Percentiles rank a stretch among this genome's conserved stretches.
These are phyloP conservation scores for Thermochaetoides thermophila DNA, from an alignment of 495 filamentous ascomycete genomes.

Conservation along the genomic window DNA sequence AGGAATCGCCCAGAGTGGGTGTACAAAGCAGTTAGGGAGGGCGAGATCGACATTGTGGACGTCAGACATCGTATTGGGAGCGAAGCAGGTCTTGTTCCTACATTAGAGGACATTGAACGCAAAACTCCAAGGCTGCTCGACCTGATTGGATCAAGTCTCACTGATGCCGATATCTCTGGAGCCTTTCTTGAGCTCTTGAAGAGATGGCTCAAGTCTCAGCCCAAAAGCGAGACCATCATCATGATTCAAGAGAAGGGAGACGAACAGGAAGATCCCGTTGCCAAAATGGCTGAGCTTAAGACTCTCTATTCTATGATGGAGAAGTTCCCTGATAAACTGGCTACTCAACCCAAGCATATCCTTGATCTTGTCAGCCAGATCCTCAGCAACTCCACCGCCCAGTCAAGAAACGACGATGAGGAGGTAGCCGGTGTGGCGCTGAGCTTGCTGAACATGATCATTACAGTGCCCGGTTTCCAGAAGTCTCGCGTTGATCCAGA, in stretches of 20 bases:
- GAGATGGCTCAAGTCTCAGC: slow-evolving; percentile 38
- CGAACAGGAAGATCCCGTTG: slow-evolving; percentile 24
- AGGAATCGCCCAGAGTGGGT: slow-evolving; percentile 21
- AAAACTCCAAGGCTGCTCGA: slow-evolving; percentile 38
- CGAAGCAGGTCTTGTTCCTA: not conserved
- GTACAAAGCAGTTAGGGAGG: slow-evolving; percentile 15
- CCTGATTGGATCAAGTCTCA: slow-evolving; percentile 35
- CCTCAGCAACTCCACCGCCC: slow-evolving; percentile 22
- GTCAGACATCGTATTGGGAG: slow-evolving; percentile 2
- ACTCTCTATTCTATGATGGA: slow-evolving; percentile 53
- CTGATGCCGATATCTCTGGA: slow-evolving; percentile 42
- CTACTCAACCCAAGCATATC: slow-evolving; percentile 44
- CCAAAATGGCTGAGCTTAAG: slow-evolving; percentile 44
- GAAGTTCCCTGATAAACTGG: slow-evolving; percentile 51
- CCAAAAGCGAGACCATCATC: not conserved
- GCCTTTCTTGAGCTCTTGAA: slow-evolving; percentile 51
- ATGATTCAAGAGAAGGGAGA: slow-evolving; percentile 19
- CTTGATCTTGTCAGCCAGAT: slow-evolving; percentile 47
- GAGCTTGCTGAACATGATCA: slow-evolving; percentile 50
- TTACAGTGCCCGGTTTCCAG: slow-evolving; percentile 48
- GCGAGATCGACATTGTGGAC: slow-evolving; percentile 19
- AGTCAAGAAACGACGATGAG: slow-evolving; percentile 15
- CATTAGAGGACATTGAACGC: slow-evolving; percentile 27
- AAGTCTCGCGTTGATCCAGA: slow-evolving; percentile 30
- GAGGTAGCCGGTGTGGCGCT: slow-evolving; percentile 46